Conservation (phyloP, 495 filamentous ascomycete genomes). For the Choiromyces venosus region DNA sequence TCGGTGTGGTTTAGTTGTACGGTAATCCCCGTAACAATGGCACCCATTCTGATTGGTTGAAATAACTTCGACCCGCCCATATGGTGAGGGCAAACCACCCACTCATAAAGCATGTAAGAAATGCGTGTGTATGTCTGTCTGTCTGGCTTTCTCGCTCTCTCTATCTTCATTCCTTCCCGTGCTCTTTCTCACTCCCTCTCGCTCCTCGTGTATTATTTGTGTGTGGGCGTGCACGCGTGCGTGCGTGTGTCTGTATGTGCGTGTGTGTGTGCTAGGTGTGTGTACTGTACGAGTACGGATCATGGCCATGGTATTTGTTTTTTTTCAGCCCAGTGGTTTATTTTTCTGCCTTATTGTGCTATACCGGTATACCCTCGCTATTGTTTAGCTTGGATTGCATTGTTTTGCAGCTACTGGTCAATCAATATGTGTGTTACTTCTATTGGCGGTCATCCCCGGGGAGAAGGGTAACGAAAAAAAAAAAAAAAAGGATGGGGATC, state of each 20-base stretch:
- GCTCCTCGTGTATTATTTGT: not conserved
- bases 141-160: not conserved
- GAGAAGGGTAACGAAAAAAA: too few relatives aligned
- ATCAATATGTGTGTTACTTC: not conserved
- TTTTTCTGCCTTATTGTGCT: not conserved
- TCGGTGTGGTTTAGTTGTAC: not conserved
- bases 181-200: not conserved
- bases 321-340: slow-evolving; percentile 5
- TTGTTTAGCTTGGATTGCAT: not conserved
- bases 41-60: not conserved
- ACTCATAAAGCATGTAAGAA: not conserved
- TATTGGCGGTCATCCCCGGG: not conserved
- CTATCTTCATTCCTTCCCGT: not conserved
- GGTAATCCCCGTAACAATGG: not conserved
- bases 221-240: too few relatives aligned
- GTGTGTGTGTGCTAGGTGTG: not conserved
- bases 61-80: not conserved
- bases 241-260: too few relatives aligned
- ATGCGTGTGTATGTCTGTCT: not conserved
- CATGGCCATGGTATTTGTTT: not conserved
- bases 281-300: not conserved
- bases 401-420: not conserved
- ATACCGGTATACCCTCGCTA: not conserved
- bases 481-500: not conserved
- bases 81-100: not conserved